These are phyloP conservation scores for Cryptosporidium xiaoi DNA, from an alignment of 169 alveolate genomes.

Conservation along the genomic window DNA sequence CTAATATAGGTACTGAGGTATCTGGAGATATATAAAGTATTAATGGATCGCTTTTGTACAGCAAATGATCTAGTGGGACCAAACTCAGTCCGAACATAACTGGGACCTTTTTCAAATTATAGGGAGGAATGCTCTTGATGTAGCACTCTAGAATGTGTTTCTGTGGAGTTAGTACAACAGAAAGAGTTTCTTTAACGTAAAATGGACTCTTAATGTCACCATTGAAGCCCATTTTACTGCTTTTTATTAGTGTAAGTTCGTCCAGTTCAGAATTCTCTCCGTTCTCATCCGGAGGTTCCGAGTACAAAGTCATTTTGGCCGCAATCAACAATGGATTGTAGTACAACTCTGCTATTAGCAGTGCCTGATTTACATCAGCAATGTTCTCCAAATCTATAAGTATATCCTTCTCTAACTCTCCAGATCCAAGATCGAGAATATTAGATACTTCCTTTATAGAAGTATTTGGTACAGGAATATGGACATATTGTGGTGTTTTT, in stretches of 20 bases:
- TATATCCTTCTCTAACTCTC: constrained; percentile 26
- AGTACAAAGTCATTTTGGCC: constrained; percentile 27
- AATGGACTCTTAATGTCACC: constrained; percentile 32
- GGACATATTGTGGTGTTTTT: constrained; percentile 41
- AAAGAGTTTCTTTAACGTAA: constrained; percentile 29
- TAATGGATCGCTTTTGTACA: constrained; percentile 33
- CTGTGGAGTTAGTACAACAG: constrained; percentile 13
- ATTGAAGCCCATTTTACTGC: constrained; percentile 23
- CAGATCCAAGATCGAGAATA: not conserved
- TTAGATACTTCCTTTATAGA: not conserved
- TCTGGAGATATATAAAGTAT: constrained; percentile 78
- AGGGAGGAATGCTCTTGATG: constrained; percentile 41
- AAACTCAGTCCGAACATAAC: constrained; percentile 33
- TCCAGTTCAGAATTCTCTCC: not conserved
- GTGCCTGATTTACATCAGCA: not conserved
- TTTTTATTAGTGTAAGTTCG: constrained; percentile 1
- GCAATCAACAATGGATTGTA: constrained; percentile 47
- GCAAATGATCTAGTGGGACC: constrained; percentile 19
- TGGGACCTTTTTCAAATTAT: constrained; percentile 15
- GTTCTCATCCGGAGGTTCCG: constrained; percentile 28
- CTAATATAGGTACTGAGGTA: constrained; percentile 77
- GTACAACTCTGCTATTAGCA: constrained; percentile 32
- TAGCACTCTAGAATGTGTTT: constrained; percentile 25
- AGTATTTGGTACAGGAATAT: constrained; percentile 2
- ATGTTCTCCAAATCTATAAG: constrained; percentile 14